phyloP scores from a whole-genome alignment of 2,329 filamentous ascomycete species.

The Botrytis paeoniae region DNA sequence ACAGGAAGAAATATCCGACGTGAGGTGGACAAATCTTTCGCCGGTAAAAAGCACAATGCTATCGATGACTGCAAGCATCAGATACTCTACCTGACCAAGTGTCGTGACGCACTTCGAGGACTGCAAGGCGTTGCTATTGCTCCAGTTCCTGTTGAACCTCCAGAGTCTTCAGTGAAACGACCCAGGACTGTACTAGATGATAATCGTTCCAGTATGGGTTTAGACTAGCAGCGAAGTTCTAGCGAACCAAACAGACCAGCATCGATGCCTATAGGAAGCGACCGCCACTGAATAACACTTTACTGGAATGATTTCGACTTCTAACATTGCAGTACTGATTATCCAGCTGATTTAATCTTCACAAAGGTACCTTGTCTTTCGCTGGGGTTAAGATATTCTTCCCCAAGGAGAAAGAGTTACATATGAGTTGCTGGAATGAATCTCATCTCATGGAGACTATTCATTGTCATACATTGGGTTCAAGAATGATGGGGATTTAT shows the following conservation, averaged over 20 bases:
- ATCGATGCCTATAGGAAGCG: background rate
- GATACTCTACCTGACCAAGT: constrained; percentile 1
- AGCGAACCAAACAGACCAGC: background rate
- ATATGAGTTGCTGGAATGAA: background rate
- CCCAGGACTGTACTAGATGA: background rate
- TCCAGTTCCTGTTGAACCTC: background rate
- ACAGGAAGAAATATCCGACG: constrained; percentile 6
- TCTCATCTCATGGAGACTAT: background rate
- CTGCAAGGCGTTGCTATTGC: background rate
- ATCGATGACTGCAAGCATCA: constrained; percentile 14
- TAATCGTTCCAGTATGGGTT: background rate
- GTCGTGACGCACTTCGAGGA: constrained; percentile 1
- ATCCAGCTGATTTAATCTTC: background rate
- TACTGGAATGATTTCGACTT: background rate
- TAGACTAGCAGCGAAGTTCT: background rate
- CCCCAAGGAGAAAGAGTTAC: background rate
- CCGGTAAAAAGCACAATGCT: constrained; percentile 9
- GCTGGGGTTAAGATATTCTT: background rate
- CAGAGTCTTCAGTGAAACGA: background rate
- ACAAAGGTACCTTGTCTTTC: background rate
- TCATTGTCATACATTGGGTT: background rate
- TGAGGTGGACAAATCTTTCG: background rate
- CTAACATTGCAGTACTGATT: background rate
- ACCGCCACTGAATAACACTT: no score
- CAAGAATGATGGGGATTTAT: background rate